These are phyloP conservation scores for Streptanthus diversifolius DNA, from an alignment of 345 rosid species.

Conservation along the genomic window DNA sequence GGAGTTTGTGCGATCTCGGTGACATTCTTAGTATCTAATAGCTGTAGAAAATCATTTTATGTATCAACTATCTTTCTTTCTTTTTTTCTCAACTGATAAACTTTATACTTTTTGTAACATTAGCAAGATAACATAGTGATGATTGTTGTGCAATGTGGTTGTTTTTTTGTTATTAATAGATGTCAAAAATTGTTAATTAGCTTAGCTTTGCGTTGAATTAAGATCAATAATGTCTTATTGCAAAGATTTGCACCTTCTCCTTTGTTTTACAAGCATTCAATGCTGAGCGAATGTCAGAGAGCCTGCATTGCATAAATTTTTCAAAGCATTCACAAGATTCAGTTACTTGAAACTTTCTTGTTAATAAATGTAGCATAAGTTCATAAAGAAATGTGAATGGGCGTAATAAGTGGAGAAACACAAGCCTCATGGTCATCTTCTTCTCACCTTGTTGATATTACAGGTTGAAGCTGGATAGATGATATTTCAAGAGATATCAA, in stretches of 20 bases:
- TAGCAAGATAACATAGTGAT: conserved; percentile 18
- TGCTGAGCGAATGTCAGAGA: too few species aligned
- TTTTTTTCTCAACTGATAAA: conserved; percentile 4
- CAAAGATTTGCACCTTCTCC: too few species aligned
- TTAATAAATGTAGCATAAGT: not conserved
- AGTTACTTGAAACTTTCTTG: not conserved
- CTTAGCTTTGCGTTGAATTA: too few species aligned
- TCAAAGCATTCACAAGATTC: not conserved
- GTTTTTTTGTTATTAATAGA: not conserved
- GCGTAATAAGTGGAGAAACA: not conserved
- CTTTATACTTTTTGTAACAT: conserved; percentile 25
- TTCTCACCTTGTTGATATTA: not conserved
- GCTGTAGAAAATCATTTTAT: conserved; percentile 28
- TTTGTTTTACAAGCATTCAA: too few species aligned
- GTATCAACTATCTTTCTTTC: conserved; percentile 15
- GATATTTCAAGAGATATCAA: too few species aligned
- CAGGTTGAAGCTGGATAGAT: not conserved
- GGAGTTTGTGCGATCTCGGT: conserved; percentile 81
- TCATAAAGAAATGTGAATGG: not conserved
- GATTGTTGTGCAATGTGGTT: conserved; percentile 11
- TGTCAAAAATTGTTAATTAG: not conserved
- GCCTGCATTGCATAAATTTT: not conserved
- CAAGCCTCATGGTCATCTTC: not conserved
- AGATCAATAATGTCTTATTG: too few species aligned
- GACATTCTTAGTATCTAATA: conserved; percentile 49